Conservation (phyloP, 2,329 filamentous ascomycete genomes). For the Phaeophleospora eucalypticola region DNA sequence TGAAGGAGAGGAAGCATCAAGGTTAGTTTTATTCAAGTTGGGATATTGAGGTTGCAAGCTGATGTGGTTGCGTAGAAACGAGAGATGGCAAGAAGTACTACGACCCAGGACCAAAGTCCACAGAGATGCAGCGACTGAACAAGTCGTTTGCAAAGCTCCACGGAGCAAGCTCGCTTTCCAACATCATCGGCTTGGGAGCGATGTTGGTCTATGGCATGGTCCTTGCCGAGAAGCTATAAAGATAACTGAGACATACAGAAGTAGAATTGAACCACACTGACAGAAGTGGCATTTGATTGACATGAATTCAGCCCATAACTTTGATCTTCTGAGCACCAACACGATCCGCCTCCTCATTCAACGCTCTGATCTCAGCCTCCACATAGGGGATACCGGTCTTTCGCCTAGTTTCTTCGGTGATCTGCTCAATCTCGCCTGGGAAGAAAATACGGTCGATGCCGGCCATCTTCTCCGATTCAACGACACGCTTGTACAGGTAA, state of each 20-base stretch:
- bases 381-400: conserved; percentile 48
- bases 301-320: conserved; percentile 2
- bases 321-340: conserved; percentile 33
- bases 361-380: conserved; percentile 44
- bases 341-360: conserved; percentile 48
- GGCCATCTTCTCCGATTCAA: conserved; percentile 49
- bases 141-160: conserved; percentile 75
- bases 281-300: no score
- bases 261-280: no score
- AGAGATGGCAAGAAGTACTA: conserved; percentile 85
- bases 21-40: conserved; percentile 49
- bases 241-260: no score
- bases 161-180: conserved; percentile 74
- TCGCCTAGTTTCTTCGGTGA: conserved; percentile 42
- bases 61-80: conserved; percentile 54
- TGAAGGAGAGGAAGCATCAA: conserved; percentile 73
- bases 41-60: conserved; percentile 1
- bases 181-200: conserved; percentile 65
- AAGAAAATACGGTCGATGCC: conserved; percentile 56
- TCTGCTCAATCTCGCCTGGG: conserved; percentile 55
- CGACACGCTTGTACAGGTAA: conserved; percentile 53
- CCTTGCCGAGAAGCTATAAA: conserved; percentile 58
- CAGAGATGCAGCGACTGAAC: conserved; percentile 78
- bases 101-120: conserved; percentile 72
- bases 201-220: conserved; percentile 74